phyloP scores from a whole-genome alignment of 164 flowering plant species.

The Malania oleifera region DNA sequence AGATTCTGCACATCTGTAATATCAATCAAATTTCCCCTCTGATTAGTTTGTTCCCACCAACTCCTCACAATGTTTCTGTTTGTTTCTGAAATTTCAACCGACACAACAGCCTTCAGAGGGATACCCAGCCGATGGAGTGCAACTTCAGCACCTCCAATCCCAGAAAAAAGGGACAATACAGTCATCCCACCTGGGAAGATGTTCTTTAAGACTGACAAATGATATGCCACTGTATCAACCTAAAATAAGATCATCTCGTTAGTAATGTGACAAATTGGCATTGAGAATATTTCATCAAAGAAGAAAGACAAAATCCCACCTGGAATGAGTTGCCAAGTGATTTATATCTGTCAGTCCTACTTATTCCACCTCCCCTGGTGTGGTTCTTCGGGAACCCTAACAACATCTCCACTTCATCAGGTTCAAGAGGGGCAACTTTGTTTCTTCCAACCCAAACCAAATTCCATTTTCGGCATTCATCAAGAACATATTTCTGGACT shows the following conservation, averaged over 20 bases:
- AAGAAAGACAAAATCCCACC: slow-evolving; percentile 26
- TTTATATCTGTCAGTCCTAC: slow-evolving; percentile 76
- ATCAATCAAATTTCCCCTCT: slow-evolving; percentile 54
- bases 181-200: slow-evolving; percentile 66
- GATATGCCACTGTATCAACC: slow-evolving; percentile 93
- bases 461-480: slow-evolving; percentile 86
- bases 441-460: slow-evolving; percentile 92
- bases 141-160: slow-evolving; percentile 90
- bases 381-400: slow-evolving; percentile 84
- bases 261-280: background rate
- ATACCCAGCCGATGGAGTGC: slow-evolving; percentile 88
- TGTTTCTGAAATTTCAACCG: slow-evolving; percentile 75
- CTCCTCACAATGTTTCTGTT: slow-evolving; percentile 58
- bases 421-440: slow-evolving; percentile 83
- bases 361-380: slow-evolving; percentile 87
- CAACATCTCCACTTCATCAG: slow-evolving; percentile 79
- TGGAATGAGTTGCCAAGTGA: slow-evolving; percentile 90
- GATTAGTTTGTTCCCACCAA: slow-evolving; percentile 95
- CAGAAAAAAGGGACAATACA: slow-evolving; percentile 76
- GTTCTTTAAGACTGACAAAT: slow-evolving; percentile 66
- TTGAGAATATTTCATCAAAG: background rate
- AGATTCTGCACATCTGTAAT: slow-evolving; percentile 52
- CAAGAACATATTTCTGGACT: slow-evolving; percentile 56
- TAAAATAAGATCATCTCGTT: slow-evolving; percentile 14
- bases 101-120: slow-evolving; percentile 68